Conservation (phyloP, 2,329 filamentous ascomycete species). For the Mycogone perniciosa region DNA sequence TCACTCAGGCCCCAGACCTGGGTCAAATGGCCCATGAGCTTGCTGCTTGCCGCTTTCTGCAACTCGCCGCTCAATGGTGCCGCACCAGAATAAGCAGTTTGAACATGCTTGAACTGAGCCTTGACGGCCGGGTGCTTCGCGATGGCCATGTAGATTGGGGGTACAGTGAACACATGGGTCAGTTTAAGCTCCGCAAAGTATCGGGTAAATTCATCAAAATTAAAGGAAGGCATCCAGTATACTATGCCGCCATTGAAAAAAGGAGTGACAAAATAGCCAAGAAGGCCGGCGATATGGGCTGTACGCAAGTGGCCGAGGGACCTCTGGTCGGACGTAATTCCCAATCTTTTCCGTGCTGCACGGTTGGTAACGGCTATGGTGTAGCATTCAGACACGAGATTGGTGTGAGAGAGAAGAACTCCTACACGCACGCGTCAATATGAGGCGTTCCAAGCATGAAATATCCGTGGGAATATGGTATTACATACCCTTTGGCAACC, state of each 20-base stretch:
- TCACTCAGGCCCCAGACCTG: constrained; percentile 57
- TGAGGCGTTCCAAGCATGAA: neutral
- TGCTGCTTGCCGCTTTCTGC: constrained; percentile 43
- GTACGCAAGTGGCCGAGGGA: constrained; percentile 39
- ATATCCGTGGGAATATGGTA: no score
- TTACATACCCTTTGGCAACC: constrained; percentile 36
- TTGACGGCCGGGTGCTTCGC: constrained; percentile 49
- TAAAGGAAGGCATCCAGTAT: constrained; percentile 59
- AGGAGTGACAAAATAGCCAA: constrained; percentile 36
- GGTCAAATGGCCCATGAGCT: constrained; percentile 40
- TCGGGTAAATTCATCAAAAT: constrained; percentile 48
- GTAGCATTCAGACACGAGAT: constrained; percentile 33
- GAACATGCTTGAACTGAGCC: constrained; percentile 47
- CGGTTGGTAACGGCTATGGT: constrained; percentile 26
- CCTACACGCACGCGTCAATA: constrained; percentile 17
- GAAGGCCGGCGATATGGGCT: constrained; percentile 41
- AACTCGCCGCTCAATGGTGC: constrained; percentile 51
- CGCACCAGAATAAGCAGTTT: constrained; percentile 44
- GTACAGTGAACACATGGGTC: constrained; percentile 52
- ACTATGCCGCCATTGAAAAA: constrained; percentile 39
- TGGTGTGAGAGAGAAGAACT: constrained; percentile 39
- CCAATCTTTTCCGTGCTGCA: constrained; percentile 24
- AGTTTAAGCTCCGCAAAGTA: constrained; percentile 45
- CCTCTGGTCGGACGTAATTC: constrained; percentile 23
- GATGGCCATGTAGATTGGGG: constrained; percentile 54